Evolutionary conservation across 495 filamentous ascomycete species (phyloP).

Genomic region (Neurospora cerealis): DNA sequence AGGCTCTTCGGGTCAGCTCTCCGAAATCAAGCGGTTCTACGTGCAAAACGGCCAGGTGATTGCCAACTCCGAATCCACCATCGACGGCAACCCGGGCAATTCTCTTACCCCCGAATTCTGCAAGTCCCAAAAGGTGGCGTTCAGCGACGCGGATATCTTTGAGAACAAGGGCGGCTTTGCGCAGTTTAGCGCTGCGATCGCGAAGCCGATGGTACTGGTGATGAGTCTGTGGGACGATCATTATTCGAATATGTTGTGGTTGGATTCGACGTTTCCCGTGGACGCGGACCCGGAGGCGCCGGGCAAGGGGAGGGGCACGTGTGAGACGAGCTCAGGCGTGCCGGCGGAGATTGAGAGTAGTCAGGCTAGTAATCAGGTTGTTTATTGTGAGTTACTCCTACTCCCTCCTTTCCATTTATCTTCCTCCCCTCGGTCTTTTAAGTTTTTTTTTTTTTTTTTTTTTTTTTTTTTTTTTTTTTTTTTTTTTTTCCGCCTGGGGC

Average conservation of each 20-base stretch:
- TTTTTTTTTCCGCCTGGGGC: background rate
- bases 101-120: slow-evolving; percentile 16
- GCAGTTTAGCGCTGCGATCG: slow-evolving; percentile 44
- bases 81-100: slow-evolving; percentile 40
- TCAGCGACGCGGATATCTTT: slow-evolving; percentile 53
- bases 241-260: slow-evolving; percentile 67
- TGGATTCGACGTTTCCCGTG: slow-evolving; percentile 62
- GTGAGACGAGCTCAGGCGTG: slow-evolving; percentile 45
- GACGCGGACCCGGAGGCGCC: slow-evolving; percentile 33
- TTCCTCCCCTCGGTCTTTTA: background rate
- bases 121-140: slow-evolving; percentile 17
- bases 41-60: slow-evolving; percentile 56
- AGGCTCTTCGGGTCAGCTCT: slow-evolving; percentile 32
- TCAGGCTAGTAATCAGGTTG: slow-evolving; percentile 36
- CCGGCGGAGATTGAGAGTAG: slow-evolving; percentile 47
- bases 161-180: slow-evolving; percentile 45
- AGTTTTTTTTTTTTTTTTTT: background rate
- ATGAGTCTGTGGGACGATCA: slow-evolving; percentile 71
- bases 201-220: slow-evolving; percentile 56
- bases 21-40: slow-evolving; percentile 57
- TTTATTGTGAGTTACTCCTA: slow-evolving; percentile 21
- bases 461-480: too few species aligned
- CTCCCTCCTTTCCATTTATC: background rate
- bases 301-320: slow-evolving; percentile 60
- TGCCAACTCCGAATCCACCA: slow-evolving; percentile 39